Evolutionary conservation across 2,329 filamentous ascomycete species (phyloP), one percentile per base, ranked within the genome.

Genomic region (Chrysosporium queenslandicum): DNA sequence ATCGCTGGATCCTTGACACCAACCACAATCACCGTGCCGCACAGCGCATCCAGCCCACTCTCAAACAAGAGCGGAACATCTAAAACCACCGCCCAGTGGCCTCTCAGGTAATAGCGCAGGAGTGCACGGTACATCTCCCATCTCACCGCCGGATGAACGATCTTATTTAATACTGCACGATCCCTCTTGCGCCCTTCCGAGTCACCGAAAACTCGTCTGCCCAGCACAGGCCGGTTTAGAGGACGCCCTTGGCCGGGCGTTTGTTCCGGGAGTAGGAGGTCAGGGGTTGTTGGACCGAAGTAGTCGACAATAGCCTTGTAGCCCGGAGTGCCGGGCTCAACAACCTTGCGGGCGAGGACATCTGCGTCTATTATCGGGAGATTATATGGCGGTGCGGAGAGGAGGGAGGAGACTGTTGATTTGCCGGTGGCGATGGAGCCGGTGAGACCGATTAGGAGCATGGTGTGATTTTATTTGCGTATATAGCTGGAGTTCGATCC

Each of bases 391-490:
- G 86, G 75, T 3, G 80, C 77, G 47, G 85, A 81, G 62, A 98
- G 86, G 60, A 95, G 78, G 36, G 78, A 76, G 25, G 92, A 95
- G 52, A 96, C 89, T 59, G 91, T 98, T 42, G 91, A 95, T 79
- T 98, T 98, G 68, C 92, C 92, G 4, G 92, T 98, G 55, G 92
- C 92, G 66, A 98, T 97, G 56, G 90, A 95, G 66, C 92, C 92
- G 7, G 92, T 98, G 23, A 98, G 81, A 53, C 92, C 92, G 62
- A 98, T 89, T 63, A 98, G 82, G 46, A 97, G 80, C 92, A 97
- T 97, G n/a, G 21, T 25, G 11, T 29, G 16, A 29, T 29, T n/a
- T 40, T 18, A 32, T 41, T 21, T 30, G 20, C 30, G 29, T 18
- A 39, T 36, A 25, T 18, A 45, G 14, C 9, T 14, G 27, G 16